Base-by-base conservation (phyloP, 345 rosid genomes). In the Mallotus nudiflorus region DNA sequence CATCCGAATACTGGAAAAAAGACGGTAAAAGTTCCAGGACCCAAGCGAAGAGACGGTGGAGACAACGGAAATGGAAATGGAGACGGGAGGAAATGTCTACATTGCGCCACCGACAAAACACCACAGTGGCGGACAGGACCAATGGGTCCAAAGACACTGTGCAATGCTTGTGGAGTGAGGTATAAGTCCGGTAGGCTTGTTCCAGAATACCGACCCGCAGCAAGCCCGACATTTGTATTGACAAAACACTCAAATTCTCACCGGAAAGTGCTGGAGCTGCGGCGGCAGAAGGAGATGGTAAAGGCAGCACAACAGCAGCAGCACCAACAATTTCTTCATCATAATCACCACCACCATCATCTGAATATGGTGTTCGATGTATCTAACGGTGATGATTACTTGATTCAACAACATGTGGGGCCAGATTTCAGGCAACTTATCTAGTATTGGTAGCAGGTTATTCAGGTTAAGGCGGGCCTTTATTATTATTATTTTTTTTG, bases 111-210 rank as follows among this genome's bases (percentile, higher is more conserved):
- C 5, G 92, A 89, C 82, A 89, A 85, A 85, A 89, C 95, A 16
- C 95, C 95, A 22, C 95, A 89, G 78, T 89, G 95, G 95, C 72
- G 95, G 56, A 89, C 95, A 3, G 95, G 95, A 13, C 95, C 95
- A 3, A 81, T 89, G 88, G 95, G 94, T 1, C 94, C 94, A 2
- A 89, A 89, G 73, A 89, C 94, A 12, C 80, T 94, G 62, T 94
- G 98, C 63, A 94, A 94, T 74, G 98, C 98, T 2, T 94, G 98
- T 10, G 95, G 95, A 6, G 95, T 89, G 53, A 70, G 95, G 76
- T 89, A 83, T 80, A 89, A 89, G 79, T 89, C 95, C 19, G 95
- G 95, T 0, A 73, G 95, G 24, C 78, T 89, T 6, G 95, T 89
- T 54, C 95, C 95, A 7, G 95, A 89, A 57, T 89, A 89, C 78